A percentile compares a stretch with the other conserved stretches of the same genome.
Evolutionary conservation across 2,329 filamentous ascomycete genomes (phyloP).

Genomic region (Pyrenophora seminiperda): DNA sequence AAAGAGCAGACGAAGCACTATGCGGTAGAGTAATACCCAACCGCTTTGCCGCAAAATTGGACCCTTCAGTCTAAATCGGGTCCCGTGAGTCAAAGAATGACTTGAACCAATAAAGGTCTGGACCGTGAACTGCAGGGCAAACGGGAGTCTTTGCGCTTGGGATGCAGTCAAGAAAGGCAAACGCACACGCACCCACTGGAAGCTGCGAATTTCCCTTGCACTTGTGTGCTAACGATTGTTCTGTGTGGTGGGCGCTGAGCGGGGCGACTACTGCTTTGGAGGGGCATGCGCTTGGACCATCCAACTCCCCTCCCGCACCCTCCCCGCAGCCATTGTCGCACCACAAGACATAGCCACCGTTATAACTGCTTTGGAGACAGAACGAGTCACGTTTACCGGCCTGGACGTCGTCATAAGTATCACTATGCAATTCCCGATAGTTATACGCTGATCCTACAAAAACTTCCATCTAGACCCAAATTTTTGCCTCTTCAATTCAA

Average conservation of each 20-base stretch:
- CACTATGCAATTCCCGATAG: constrained; percentile 5
- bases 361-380: not conserved
- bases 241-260: constrained; percentile 20
- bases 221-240: constrained; percentile 23
- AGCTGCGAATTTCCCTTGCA: constrained; percentile 32
- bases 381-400: no score
- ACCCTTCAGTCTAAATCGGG: constrained; percentile 17
- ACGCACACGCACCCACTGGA: constrained; percentile 32
- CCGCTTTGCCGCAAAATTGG: constrained; percentile 8
- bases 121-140: constrained; percentile 16
- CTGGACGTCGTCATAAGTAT: not conserved
- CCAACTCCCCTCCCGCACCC: not conserved
- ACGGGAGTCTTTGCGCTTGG: constrained; percentile 19
- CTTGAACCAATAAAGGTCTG: constrained; percentile 34
- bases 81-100: constrained; percentile 29
- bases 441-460: constrained; percentile 1
- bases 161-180: constrained; percentile 23
- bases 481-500: constrained; percentile 11
- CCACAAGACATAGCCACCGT: no score
- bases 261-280: constrained; percentile 6
- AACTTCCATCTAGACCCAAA: constrained; percentile 7
- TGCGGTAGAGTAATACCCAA: not conserved
- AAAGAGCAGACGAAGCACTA: not conserved
- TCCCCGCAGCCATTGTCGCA: not conserved
- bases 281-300: constrained; percentile 17